A percentile compares a stretch with the other conserved stretches of the same genome.
Conservation (phyloP, 176 grass and related monocot species). For the Oropetium thomaeum region DNA sequence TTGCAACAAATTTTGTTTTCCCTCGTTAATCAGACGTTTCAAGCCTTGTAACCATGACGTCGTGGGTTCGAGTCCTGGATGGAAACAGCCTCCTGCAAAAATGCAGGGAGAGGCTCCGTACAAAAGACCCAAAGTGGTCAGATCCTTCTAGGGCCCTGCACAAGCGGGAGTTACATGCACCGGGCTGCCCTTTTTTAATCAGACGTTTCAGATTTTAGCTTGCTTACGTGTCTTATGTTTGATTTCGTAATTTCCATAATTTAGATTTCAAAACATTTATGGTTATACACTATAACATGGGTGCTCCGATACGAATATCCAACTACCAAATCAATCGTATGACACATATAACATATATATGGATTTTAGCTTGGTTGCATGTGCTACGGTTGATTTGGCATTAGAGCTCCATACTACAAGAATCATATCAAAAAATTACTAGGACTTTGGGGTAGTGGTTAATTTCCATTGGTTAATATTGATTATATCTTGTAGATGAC, state of each 20-base stretch:
- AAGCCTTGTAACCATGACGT: too few relatives aligned
- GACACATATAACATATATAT: neutral
- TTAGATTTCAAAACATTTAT: neutral
- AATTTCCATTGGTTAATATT: neutral
- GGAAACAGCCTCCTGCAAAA: too few relatives aligned
- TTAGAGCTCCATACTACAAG: neutral
- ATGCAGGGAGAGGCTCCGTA: too few relatives aligned
- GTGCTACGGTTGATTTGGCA: neutral
- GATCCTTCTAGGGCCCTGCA: too few relatives aligned
- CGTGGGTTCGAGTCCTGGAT: too few relatives aligned
- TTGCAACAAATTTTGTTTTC: neutral
- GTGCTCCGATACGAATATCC: neutral
- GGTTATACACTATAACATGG: neutral
- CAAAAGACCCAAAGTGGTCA: too few relatives aligned
- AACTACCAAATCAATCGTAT: neutral
- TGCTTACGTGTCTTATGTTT: neutral
- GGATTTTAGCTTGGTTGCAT: neutral
- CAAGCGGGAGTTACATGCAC: too few relatives aligned
- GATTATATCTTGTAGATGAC: neutral
- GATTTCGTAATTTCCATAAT: slow-evolving; percentile 3
- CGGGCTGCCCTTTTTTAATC: too few relatives aligned
- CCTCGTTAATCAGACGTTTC: neutral
- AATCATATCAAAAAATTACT: neutral
- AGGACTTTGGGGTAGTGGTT: neutral
- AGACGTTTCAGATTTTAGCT: slow-evolving; percentile 7